These are phyloP conservation scores for Closterium sp. DNA, from an alignment of 139 green algal species.

Conservation along the genomic window DNA sequence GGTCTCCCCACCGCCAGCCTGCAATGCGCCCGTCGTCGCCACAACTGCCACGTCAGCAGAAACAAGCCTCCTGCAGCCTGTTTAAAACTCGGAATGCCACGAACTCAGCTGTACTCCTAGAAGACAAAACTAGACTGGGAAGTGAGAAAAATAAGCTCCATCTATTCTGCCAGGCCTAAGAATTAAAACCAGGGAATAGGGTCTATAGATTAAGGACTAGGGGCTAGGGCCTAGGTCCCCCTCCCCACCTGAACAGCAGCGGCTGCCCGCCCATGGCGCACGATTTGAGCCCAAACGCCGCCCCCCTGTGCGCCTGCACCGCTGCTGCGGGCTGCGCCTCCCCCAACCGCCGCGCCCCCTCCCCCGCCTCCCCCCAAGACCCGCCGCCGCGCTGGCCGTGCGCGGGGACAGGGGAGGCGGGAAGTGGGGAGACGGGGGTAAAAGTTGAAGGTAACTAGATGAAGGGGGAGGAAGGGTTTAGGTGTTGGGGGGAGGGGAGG, in stretches of 20 bases:
- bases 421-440: background rate
- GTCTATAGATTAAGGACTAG: too few species aligned
- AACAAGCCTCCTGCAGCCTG: background rate
- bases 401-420: background rate
- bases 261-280: background rate
- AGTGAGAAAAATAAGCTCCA: background rate
- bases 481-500: background rate
- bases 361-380: background rate
- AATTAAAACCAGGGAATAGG: too few species aligned
- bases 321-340: background rate
- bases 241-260: background rate
- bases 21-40: background rate
- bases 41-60: background rate
- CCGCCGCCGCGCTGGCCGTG: background rate
- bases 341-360: background rate
- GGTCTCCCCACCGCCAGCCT: background rate
- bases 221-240: background rate
- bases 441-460: background rate
- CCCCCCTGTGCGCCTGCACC: background rate
- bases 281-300: background rate
- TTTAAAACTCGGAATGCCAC: background rate
- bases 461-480: background rate
- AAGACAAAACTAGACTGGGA: too few species aligned
- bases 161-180: too few species aligned
- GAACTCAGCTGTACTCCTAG: too few species aligned